Base-by-base conservation (phyloP, 345 rosid genomes). In the Populus nigra region DNA sequence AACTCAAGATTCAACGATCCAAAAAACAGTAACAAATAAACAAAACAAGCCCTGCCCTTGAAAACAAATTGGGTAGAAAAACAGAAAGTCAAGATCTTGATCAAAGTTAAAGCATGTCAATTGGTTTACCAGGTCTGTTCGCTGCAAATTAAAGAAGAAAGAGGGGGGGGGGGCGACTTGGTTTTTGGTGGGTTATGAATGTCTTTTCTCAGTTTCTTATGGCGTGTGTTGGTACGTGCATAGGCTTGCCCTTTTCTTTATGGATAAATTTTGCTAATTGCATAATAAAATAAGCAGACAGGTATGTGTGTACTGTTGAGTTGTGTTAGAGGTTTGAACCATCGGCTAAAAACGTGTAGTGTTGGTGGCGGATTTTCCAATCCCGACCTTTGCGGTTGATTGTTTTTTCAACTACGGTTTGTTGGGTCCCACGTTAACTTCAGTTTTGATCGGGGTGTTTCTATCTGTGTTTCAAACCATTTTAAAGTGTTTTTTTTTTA, bases 41-140 rank as follows among this genome's bases (percentile, higher is more conserved):
- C 29, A 12, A 36, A 13, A 4, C 3, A 12, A 23, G 13, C 15
- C n/a, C 53, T 15, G 39, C 36, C n/a, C 72, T 20, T n/a, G 18
- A 0, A 1, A 38, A 39, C 27, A 22, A 39, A 69, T 33, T 5
- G 55, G 3, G n/a, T 15, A 6, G 41, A 43, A 22, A 18, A 38
- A 69, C 31, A 39, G 53, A 69, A 69, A 23, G 31, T 43, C 6
- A 12, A 69, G 72, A 69, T 23, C 72, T 69, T 69, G 72, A 41
- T 5, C 27, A 41, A 11, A 43, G 72, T 38, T 22, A 5, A 67
- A 20, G 45, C 38, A 38, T 7, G 10, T 16, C 38, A 22, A 38
- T 4, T 31, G 49, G n/a, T 22, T 39, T 69, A n/a, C 45, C 12
- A 10, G 47, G 55, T n/a, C 18, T 43, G 5, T 12, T 33, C 18